A percentile compares a stretch with the other conserved stretches of the same genome.
Evolutionary conservation across 441 rosid genomes (phyloP).

Genomic region (Raphanus hybrid): DNA sequence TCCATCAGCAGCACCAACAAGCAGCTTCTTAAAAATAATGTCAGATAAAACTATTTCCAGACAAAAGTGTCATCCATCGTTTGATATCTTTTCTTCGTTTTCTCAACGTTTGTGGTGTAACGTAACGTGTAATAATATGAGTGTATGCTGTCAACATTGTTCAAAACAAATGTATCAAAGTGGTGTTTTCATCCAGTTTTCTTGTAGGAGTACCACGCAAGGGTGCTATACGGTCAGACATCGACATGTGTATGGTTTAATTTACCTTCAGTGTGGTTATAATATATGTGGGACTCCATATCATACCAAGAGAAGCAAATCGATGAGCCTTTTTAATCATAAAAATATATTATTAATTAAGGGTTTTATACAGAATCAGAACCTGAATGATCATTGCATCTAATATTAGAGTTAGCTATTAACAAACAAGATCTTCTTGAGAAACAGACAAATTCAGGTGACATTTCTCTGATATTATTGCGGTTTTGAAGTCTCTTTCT

Average conservation of each 20-base stretch:
- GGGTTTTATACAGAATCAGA: neutral
- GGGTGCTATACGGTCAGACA: neutral
- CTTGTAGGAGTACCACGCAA: neutral
- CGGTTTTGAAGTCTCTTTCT: neutral
- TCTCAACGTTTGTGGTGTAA: conserved; percentile 3
- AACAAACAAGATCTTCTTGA: neutral
- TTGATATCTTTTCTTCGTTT: neutral
- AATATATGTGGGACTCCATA: neutral
- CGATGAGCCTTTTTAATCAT: neutral
- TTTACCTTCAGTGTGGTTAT: neutral
- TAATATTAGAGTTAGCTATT: neutral
- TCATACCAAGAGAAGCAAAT: neutral
- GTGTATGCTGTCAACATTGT: conserved; percentile 1
- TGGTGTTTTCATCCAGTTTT: neutral
- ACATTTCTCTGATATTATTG: neutral
- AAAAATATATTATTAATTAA: neutral
- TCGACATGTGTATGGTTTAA: neutral
- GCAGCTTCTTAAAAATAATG: conserved; percentile 6
- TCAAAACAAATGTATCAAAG: neutral
- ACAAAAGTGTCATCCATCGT: conserved; percentile 15
- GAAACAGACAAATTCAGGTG: neutral
- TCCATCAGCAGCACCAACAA: conserved; percentile 48
- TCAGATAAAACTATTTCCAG: neutral
- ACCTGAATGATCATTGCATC: neutral
- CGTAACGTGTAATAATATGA: conserved; percentile 11